Evolutionary conservation across 2,329 filamentous ascomycete genomes (phyloP).

Genomic region (Blastomyces parvus): DNA sequence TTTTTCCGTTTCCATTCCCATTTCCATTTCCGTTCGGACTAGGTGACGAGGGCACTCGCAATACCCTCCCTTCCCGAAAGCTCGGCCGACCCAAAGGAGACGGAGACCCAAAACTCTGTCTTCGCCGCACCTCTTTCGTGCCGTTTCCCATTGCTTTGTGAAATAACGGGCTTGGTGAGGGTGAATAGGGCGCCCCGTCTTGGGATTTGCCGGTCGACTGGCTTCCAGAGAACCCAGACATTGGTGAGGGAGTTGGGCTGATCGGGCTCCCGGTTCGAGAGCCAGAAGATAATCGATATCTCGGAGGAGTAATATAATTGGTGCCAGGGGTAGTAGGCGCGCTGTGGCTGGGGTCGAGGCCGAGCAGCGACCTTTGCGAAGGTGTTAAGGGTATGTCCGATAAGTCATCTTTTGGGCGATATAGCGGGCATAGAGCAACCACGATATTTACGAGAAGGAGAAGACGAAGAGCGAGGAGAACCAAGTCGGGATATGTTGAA

Average conservation of each 20-base stretch:
- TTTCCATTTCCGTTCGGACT: conserved; percentile 52
- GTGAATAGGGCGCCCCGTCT: conserved; percentile 45
- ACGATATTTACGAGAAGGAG: conserved; percentile 61
- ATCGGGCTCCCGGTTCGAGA: conserved; percentile 37
- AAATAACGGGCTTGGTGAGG: conserved; percentile 49
- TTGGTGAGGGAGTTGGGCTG: conserved; percentile 30
- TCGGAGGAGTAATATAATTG: conserved; percentile 73
- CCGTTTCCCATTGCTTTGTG: conserved; percentile 54
- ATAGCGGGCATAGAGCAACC: conserved; percentile 60
- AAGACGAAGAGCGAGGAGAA: conserved; percentile 49
- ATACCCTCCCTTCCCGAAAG: conserved; percentile 37
- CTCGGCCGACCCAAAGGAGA: conserved; percentile 45
- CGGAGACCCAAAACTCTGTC: conserved; percentile 54
- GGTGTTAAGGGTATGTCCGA: conserved; percentile 84
- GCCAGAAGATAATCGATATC: conserved; percentile 68
- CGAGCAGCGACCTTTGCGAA: conserved; percentile 75
- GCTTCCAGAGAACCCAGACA: conserved; percentile 20
- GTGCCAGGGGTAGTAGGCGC: conserved; percentile 57
- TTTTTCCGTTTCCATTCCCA: conserved; percentile 46
- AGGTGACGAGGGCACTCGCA: conserved; percentile 56
- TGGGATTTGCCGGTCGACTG: conserved; percentile 25
- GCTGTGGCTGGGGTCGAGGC: conserved; percentile 60
- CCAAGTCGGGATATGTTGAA: conserved; percentile 35
- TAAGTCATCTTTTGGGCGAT: conserved; percentile 64
- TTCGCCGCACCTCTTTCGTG: conserved; percentile 36